Evolutionary conservation across 2,329 filamentous ascomycete species (phyloP), one percentile per base, ranked within the genome.

Genomic region (Trichoderma cornu-damae): DNA sequence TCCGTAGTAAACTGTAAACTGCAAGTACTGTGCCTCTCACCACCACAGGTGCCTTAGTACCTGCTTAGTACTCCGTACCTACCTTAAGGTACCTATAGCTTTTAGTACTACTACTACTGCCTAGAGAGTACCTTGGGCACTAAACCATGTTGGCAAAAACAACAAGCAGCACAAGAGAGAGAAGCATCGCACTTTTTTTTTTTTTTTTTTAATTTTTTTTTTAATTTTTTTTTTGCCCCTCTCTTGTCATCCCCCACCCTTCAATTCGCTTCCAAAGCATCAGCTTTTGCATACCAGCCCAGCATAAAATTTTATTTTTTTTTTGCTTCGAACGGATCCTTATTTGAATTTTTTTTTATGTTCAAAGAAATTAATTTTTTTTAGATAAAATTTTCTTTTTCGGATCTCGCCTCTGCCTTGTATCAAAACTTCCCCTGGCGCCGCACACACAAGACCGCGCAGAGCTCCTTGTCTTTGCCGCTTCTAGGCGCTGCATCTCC

Each of bases 141-240:
- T n/a, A n/a, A n/a, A n/a, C n/a, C n/a, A n/a, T n/a, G n/a, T n/a
- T n/a, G n/a, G n/a, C n/a, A n/a, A n/a, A n/a, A n/a, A n/a, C n/a
- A n/a, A n/a, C n/a, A n/a, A n/a, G n/a, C n/a, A n/a, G n/a, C n/a
- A n/a, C n/a, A n/a, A n/a, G n/a, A n/a, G n/a, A n/a, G n/a, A n/a
- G n/a, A n/a, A n/a, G 34, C 34, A 35, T 14, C 12, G 12, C 34
- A 42, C 16, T 7, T 12, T 42, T 38, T 14, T 6, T 26, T 9
- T 11, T 26, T 30, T 8, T 14, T 14, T 46, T 14, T 16, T 28
- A 11, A 30, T 11, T 18, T 18, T 28, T 28, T 28, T 37, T 43
- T 48, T 22, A n/a, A n/a, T n/a, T n/a, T 34, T 24, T 34, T 34
- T 48, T 28, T 32, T 52, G 51, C 51, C 51, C 51, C 51, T 54